These are phyloP conservation scores for Nicotiana otophora DNA, from an alignment of 257 asterid species.

Conservation along the genomic window DNA sequence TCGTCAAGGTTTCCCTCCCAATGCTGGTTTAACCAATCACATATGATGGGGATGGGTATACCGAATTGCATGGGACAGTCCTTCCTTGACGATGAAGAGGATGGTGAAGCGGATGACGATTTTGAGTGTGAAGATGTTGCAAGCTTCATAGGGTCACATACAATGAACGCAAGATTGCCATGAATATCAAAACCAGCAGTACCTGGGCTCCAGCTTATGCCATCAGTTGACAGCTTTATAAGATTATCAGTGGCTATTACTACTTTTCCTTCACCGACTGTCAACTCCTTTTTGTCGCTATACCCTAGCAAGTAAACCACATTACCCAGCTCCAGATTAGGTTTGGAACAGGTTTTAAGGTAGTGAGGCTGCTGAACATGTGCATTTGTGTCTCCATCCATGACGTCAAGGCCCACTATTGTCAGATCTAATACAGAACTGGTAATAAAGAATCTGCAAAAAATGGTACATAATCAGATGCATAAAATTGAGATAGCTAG, in stretches of 20 bases:
- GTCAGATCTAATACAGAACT: constrained; percentile 96
- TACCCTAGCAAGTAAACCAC: constrained; percentile 71
- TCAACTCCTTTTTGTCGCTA: constrained; percentile 60
- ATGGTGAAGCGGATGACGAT: constrained; percentile 70
- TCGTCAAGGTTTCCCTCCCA: constrained; percentile 98
- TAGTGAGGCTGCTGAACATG: constrained; percentile 61
- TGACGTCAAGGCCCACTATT: constrained; percentile 79
- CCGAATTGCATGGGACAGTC: constrained; percentile 85
- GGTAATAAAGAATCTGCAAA: constrained; percentile 84
- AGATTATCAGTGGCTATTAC: constrained; percentile 95
- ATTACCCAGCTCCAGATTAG: constrained; percentile 81
- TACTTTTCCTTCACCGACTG: constrained; percentile 90
- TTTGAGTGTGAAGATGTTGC: constrained; percentile 86
- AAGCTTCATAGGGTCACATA: constrained; percentile 98
- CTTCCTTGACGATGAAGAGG: constrained; percentile 77
- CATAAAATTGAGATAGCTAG: background rate
- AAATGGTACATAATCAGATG: background rate
- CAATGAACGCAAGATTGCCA: constrained; percentile 96
- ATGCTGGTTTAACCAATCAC: constrained; percentile 90
- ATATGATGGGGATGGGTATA: constrained; percentile 82
- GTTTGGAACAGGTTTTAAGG: constrained; percentile 66
- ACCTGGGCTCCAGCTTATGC: constrained; percentile 83
- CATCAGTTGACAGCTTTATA: constrained; percentile 79
- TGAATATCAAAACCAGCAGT: constrained; percentile 89
- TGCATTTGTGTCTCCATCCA: constrained; percentile 68